phyloP scores from a whole-genome alignment of 805 yeast species.

The Saccharomycopsis fibuligera region DNA sequence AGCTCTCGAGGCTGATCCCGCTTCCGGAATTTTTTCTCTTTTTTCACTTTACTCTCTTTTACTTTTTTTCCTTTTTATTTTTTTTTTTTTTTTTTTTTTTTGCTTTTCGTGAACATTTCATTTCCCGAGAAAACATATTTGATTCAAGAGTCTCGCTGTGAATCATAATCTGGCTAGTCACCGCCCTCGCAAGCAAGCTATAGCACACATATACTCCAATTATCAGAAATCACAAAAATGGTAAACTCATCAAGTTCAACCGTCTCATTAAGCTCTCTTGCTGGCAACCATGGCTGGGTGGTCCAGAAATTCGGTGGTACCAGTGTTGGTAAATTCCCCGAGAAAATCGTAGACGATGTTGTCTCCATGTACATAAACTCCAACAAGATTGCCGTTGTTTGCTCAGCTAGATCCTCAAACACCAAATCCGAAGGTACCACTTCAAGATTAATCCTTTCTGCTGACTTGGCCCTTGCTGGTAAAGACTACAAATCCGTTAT shows the following conservation, averaged over 20 bases:
- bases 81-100: no score
- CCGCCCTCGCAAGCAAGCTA: no score
- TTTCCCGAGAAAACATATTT: no score
- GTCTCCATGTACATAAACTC: constrained; percentile 53
- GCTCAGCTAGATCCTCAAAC: constrained; percentile 89
- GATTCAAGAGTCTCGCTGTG: no score
- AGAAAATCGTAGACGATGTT: constrained; percentile 76
- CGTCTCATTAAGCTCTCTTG: constrained; percentile 11
- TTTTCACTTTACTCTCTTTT: no score
- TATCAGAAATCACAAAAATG: no score
- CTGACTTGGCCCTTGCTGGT: constrained; percentile 65
- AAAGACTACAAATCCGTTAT: constrained; percentile 54
- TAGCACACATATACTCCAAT: no score
- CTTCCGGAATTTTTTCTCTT: no score
- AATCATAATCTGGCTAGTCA: no score
- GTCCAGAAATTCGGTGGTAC: constrained; percentile 98
- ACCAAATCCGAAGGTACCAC: constrained; percentile 96
- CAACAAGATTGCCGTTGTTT: constrained; percentile 82
- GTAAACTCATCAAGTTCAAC: constrained; percentile 13
- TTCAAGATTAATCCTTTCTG: constrained; percentile 74
- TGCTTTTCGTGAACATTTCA: no score
- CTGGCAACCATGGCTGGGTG: constrained; percentile 44
- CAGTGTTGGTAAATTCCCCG: constrained; percentile 90
- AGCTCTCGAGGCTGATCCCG: no score
- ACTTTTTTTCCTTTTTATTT: no score